These are phyloP conservation scores for Bretschneidera sinensis DNA, from an alignment of 345 rosid genomes.

Conservation along the genomic window DNA sequence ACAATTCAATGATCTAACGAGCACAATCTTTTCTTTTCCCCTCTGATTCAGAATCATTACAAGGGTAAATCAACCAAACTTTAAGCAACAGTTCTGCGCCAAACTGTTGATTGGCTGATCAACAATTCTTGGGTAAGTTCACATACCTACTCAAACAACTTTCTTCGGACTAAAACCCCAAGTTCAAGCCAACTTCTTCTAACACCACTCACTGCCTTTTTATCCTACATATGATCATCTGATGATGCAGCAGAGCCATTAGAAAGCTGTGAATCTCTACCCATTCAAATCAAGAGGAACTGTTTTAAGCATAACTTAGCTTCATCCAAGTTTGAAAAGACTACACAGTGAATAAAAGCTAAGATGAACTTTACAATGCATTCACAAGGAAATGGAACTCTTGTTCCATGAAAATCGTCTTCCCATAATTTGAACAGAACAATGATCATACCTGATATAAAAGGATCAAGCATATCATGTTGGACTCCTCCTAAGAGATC, in stretches of 20 bases:
- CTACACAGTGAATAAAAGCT: not conserved
- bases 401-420: not conserved
- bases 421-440: not conserved
- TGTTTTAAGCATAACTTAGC: not conserved
- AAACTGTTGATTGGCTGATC: not conserved
- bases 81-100: not conserved
- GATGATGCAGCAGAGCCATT: no score
- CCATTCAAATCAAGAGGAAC: not conserved
- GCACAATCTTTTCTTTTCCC: not conserved
- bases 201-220: no score
- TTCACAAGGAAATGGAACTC: no score
- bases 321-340: not conserved
- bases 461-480: conserved; percentile 1
- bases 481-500: conserved; percentile 19
- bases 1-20: no score
- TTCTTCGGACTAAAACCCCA: no score
- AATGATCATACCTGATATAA: conserved; percentile 11
- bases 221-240: no score
- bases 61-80: not conserved
- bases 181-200: no score
- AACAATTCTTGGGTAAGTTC: no score
- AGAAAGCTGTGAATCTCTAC: not conserved
- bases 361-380: no score
- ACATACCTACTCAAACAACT: no score
- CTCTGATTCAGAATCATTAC: not conserved